Base-by-base conservation (phyloP, 176 grass and related monocot genomes). In the Paspalum notatum region DNA sequence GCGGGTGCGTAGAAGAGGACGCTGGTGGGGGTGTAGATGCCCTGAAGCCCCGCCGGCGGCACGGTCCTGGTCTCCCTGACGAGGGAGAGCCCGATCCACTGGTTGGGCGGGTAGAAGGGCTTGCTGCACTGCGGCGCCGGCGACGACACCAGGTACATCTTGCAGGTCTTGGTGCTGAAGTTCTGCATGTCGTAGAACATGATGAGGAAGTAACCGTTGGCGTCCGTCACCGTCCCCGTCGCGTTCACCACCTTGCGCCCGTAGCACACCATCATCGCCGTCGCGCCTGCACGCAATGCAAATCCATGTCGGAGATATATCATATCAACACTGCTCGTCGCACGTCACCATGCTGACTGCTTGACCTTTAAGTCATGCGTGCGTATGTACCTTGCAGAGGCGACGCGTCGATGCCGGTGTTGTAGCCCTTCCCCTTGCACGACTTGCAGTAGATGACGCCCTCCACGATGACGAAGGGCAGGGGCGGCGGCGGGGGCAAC, bases 371-470 rank as follows among this genome's bases (percentile, higher is more conserved):
- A 16, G 16, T 5, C 2, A n/a, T 38, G 0, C 17, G 17, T 71
- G 24, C 13, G 32, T 45, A 49, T 49, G 14, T 41, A 93, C 91
- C 91, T 85, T 57, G 73, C 42, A 93, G 66, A 12, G 91, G 91
- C 4, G 91, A 88, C 17, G 67, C 78, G 43, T 83, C 49, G 21
- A 93, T 44, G 21, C 18, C 60, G 16, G 22, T 2, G 80, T 22
- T 91, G 78, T 93, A 91, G 53, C 82, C 80, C 17, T 48, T 81
- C 43, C 51, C 51, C 12, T 52, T 91, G 85, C 91, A 93, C 7
- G 88, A 68, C 80, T 83, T 84, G 82, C 91, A 93, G 87, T 82
- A 93, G 68, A 93, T 68, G 54, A 83, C 67, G 24, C 88, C 91
- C 85, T 85, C 82, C 17, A 93, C 78, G 43, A 93, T 45, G 13